Evolutionary conservation across 768 basidiomycete species (phyloP), one percentile per base, ranked within the genome.

Genomic region (Imleria badia): DNA sequence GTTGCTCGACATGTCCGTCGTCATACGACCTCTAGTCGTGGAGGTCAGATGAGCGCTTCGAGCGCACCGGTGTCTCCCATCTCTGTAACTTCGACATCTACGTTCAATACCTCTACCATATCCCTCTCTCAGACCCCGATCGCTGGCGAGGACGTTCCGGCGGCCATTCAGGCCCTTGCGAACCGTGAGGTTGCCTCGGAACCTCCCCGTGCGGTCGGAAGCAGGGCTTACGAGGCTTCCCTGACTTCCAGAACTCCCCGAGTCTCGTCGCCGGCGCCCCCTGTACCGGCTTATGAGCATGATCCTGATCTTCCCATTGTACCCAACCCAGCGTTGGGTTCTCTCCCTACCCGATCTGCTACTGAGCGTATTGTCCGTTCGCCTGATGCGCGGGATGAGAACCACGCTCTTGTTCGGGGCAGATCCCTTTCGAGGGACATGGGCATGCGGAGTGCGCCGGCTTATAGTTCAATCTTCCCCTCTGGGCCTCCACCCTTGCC

Each of bases 11-110:
- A 69, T 46, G 60, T 72, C n/a, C 69, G 69, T 56, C 69, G 71
- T 15, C 65, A 65, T 38, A 71, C 69, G 15, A 65, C 61, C n/a
- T 71, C 69, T 17, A 71, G 67, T 33, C 69, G 69, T 45, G 65
- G 65, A 23, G 40, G 66, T 50, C 69, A 70, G 42, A 62, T 56
- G 51, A 54, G 60, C 34, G 19, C 66, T 11, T 70, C 68, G 47
- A 72, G 69, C 22, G 71, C 71, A 30, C 69, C 69, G 0, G 71
- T 69, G 22, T 71, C 69, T 29, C 69, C 69, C 19, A 61, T 67
- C 17, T 71, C 69, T 17, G 55, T 54, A 3, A 40, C 69, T 33
- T 71, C 69, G 15, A 59, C 62, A 0, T 54, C 68, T 9, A 70
- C 68, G 10, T 70, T 70, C 38, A 58, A 47, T n/a, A 41, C 60